Conservation (phyloP, 768 basidiomycete genomes). For the Amanita molliuscula region DNA sequence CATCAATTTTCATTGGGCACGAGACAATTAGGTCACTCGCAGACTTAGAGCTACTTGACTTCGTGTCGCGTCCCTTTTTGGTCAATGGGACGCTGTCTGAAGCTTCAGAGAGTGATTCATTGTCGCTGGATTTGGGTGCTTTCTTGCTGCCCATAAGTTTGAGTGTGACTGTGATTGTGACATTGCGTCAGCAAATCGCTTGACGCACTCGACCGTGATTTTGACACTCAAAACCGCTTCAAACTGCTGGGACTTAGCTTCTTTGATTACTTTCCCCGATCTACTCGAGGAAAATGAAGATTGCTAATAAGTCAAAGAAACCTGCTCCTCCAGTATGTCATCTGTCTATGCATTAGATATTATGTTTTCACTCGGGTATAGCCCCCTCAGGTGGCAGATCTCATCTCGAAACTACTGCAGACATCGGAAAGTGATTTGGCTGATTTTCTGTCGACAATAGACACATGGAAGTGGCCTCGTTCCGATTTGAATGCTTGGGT, state of each 20-base stretch:
- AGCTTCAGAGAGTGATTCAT: neutral
- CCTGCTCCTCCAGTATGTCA: constrained; percentile 56
- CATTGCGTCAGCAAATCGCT: constrained; percentile 4
- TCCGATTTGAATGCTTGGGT: constrained; percentile 97
- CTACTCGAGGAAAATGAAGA: constrained; percentile 71
- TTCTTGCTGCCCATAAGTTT: neutral
- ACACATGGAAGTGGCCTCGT: constrained; percentile 88
- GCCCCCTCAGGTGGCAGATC: constrained; percentile 73
- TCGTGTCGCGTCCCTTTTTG: neutral
- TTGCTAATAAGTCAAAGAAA: constrained; percentile 78
- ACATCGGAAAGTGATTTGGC: constrained; percentile 67
- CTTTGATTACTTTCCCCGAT: constrained; percentile 23
- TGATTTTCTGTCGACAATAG: constrained; percentile 54
- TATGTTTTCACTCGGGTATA: constrained; percentile 20
- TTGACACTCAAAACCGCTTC: constrained; percentile 4
- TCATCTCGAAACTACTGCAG: constrained; percentile 60
- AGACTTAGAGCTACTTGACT: neutral
- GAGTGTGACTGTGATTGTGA: constrained; percentile 1
- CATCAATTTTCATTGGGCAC: neutral
- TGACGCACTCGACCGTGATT: constrained; percentile 6
- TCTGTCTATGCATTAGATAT: constrained; percentile 12
- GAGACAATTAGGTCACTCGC: neutral
- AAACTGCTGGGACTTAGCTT: constrained; percentile 5
- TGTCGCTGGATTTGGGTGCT: neutral
- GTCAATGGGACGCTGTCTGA: neutral